Base-by-base conservation (phyloP, 305 asterid genomes). In the Ruellia speciosa region DNA sequence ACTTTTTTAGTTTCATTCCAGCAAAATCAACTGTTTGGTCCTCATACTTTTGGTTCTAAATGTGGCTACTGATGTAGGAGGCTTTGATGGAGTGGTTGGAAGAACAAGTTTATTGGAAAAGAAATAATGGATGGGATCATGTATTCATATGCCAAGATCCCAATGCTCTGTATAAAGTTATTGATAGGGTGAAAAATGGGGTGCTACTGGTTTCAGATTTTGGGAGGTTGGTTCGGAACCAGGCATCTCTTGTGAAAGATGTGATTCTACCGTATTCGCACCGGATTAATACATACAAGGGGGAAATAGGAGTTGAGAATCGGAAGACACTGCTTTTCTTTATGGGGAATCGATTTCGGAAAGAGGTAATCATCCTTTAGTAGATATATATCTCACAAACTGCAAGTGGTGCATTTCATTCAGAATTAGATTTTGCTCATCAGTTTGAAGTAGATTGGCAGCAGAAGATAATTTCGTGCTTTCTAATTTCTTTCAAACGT, bases 51-150 rank as follows among this genome's bases (percentile, higher is more conserved):
- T 50, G 8, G 11, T n/a, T 53, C 3, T 43, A 24, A 24, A 43
- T 14, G 2, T 43, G 68, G 56, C 40, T 68, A 71, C 56, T 85
- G 74, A 75, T 24, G 31, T 24, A 92, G 99, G 96, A 79, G 65
- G 80, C 81, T 59, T 74, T 92, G 78, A 77, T 92, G 75, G 86
- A 84, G 55, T 92, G 95, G 94, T 64, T 92, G 83, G 96, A 86
- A 72, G 75, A 79, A 62, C 94, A 88, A 66, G 78, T 61, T 20
- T 77, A 86, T 58, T 92, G 96, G 96, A 86, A 84, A 78, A 86
- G 88, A 75, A 88, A 92, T 75, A 81, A 92, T 64, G 99, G 99
- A n/a, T 66, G 95, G 90, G 99, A 92, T 77, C 99, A 92, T 68
- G 90, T 88, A 46, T 76, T 88, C 67, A 86, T 92, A 75, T 86